These are phyloP conservation scores for Fusarium albidum DNA, from an alignment of 2,329 filamentous ascomycete genomes.

Conservation along the genomic window DNA sequence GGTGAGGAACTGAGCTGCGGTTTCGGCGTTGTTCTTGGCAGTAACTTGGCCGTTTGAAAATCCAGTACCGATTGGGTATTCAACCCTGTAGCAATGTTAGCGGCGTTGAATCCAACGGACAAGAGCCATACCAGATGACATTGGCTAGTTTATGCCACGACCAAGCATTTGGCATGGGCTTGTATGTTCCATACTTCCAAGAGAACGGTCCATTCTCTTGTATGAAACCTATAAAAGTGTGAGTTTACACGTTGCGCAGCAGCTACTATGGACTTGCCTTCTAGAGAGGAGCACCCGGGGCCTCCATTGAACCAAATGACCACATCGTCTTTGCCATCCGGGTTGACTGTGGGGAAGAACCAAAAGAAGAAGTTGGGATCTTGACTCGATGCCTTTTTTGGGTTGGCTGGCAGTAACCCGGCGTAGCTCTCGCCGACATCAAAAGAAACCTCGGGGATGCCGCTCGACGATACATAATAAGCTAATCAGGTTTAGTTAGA, in stretches of 20 bases:
- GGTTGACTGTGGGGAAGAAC: constrained; percentile 36
- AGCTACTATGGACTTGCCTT: too few relatives aligned
- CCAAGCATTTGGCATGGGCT: constrained; percentile 71
- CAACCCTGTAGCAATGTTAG: constrained; percentile 57
- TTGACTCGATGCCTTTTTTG: constrained; percentile 9
- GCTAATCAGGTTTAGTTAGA: too few relatives aligned
- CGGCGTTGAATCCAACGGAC: background rate
- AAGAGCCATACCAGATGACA: constrained; percentile 46
- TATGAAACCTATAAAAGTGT: constrained; percentile 64
- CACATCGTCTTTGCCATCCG: constrained; percentile 33
- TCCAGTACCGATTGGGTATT: constrained; percentile 71
- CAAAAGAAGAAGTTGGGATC: constrained; percentile 35
- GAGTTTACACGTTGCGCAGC: too few relatives aligned
- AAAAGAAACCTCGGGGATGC: too few relatives aligned
- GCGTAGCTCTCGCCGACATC: constrained; percentile 26
- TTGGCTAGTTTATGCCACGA: constrained; percentile 65
- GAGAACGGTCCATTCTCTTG: constrained; percentile 78
- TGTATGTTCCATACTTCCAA: constrained; percentile 73
- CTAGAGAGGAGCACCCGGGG: too few relatives aligned
- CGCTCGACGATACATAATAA: too few relatives aligned
- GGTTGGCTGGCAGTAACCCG: constrained; percentile 11
- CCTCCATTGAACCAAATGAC: constrained; percentile 36
- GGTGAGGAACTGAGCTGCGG: constrained; percentile 72
- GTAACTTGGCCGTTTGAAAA: constrained; percentile 70
- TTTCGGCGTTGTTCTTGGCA: constrained; percentile 68